Conservation (phyloP, 305 asterid genomes). For the Rubia tinctorum region DNA sequence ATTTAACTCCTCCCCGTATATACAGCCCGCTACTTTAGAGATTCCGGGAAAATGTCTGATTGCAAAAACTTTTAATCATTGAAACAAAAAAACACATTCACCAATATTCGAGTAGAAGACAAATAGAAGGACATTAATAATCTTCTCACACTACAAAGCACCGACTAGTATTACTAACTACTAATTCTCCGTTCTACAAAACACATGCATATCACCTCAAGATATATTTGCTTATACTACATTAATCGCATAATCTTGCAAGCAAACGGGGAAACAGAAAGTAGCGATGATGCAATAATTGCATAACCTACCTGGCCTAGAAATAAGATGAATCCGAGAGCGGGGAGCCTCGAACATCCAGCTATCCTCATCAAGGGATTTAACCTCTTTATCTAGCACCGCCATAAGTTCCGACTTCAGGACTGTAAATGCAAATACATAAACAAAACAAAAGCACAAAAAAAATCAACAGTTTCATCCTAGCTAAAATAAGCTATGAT, state of each 20-base stretch:
- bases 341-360: constrained; percentile 99
- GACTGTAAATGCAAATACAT: constrained; percentile 32
- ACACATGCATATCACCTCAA: neutral
- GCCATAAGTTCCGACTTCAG: constrained; percentile 78
- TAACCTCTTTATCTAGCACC: constrained; percentile 71
- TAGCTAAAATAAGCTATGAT: neutral
- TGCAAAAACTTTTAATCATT: neutral
- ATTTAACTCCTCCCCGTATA: neutral
- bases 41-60: neutral
- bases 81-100: neutral
- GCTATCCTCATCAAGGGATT: constrained; percentile 85
- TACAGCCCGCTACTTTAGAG: neutral
- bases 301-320: constrained; percentile 51
- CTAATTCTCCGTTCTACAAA: neutral
- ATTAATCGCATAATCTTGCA: neutral
- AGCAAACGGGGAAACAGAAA: neutral
- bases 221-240: neutral
- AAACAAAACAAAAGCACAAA: neutral
- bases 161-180: neutral
- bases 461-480: neutral
- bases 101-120: neutral
- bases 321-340: constrained; percentile 70
- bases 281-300: neutral
- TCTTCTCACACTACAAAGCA: neutral
- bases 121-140: neutral